Evolutionary conservation across 2,329 filamentous ascomycete genomes (phyloP).

Genomic region (Emergomyces pasteurianus): DNA sequence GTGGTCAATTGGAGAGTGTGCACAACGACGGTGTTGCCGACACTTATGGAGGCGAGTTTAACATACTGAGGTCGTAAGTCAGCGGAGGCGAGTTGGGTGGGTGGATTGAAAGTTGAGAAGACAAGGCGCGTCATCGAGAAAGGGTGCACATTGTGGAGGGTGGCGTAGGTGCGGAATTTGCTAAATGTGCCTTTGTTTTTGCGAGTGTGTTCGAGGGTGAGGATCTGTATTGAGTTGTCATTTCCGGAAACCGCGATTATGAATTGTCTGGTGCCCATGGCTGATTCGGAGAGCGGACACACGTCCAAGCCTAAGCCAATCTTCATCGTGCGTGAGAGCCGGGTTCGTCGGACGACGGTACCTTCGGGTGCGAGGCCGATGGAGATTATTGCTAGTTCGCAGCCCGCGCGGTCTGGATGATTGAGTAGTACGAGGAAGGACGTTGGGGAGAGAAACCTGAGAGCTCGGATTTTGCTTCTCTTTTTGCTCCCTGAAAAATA

Average conservation of each 20-base stretch:
- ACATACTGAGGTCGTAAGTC: conserved; percentile 46
- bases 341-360: conserved; percentile 40
- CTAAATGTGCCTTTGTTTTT: conserved; percentile 31
- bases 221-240: conserved; percentile 65
- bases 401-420: conserved; percentile 41
- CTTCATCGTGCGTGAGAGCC: conserved; percentile 55
- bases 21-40: conserved; percentile 67
- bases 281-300: conserved; percentile 50
- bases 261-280: conserved; percentile 59
- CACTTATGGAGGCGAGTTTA: conserved; percentile 69
- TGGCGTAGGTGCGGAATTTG: conserved; percentile 39
- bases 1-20: conserved; percentile 61
- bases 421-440: conserved; percentile 47
- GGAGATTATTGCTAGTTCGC: conserved; percentile 42
- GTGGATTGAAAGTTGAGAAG: conserved; percentile 42
- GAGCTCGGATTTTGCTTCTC: conserved; percentile 42
- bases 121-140: conserved; percentile 47
- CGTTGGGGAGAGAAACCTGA: conserved; percentile 45
- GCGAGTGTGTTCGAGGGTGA: conserved; percentile 58
- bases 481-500: conserved; percentile 23
- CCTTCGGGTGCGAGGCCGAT: conserved; percentile 23
- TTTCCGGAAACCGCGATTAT: conserved; percentile 69
- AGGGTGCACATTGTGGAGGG: conserved; percentile 43
- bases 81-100: conserved; percentile 36
- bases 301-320: conserved; percentile 70